Evolutionary conservation across 805 yeast genomes (phyloP).

Genomic region (Metschnikowia chrysomelidarum): DNA sequence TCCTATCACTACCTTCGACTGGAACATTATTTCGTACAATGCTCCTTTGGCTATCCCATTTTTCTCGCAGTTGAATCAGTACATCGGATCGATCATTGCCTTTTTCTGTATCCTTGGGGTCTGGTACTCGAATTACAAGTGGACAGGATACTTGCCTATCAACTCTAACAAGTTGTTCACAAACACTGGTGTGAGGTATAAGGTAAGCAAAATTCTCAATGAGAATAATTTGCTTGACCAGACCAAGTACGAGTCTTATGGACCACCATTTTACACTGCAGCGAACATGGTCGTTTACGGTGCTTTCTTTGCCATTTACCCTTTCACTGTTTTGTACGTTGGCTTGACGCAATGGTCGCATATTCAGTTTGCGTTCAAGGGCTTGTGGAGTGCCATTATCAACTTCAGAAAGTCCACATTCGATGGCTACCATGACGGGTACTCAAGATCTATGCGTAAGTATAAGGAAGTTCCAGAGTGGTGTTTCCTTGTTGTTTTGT

Average conservation of each 20-base stretch:
- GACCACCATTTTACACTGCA: slow-evolving; percentile 25
- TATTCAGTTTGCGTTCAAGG: slow-evolving; percentile 15
- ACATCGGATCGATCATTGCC: slow-evolving; percentile 24
- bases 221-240: slow-evolving; percentile 16
- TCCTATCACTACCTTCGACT: slow-evolving; percentile 35
- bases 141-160: slow-evolving; percentile 31
- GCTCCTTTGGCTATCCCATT: slow-evolving; percentile 36
- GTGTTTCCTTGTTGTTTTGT: slow-evolving; percentile 25
- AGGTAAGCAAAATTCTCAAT: slow-evolving; percentile 18
- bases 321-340: slow-evolving; percentile 26
- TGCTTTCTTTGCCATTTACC: slow-evolving; percentile 25
- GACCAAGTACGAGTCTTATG: slow-evolving; percentile 18
- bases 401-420: slow-evolving; percentile 24
- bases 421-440: slow-evolving; percentile 34
- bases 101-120: slow-evolving; percentile 27
- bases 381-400: slow-evolving; percentile 16
- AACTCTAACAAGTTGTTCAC: slow-evolving; percentile 24
- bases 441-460: slow-evolving; percentile 29
- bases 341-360: slow-evolving; percentile 14
- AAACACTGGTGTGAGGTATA: slow-evolving; percentile 25
- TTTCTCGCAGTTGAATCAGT: slow-evolving; percentile 24
- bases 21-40: slow-evolving; percentile 22
- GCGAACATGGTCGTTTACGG: slow-evolving; percentile 24
- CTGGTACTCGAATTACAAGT: slow-evolving; percentile 27
- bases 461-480: slow-evolving; percentile 37